These are phyloP conservation scores for Starmerella floris DNA, from an alignment of 805 yeast genomes.

Conservation along the genomic window DNA sequence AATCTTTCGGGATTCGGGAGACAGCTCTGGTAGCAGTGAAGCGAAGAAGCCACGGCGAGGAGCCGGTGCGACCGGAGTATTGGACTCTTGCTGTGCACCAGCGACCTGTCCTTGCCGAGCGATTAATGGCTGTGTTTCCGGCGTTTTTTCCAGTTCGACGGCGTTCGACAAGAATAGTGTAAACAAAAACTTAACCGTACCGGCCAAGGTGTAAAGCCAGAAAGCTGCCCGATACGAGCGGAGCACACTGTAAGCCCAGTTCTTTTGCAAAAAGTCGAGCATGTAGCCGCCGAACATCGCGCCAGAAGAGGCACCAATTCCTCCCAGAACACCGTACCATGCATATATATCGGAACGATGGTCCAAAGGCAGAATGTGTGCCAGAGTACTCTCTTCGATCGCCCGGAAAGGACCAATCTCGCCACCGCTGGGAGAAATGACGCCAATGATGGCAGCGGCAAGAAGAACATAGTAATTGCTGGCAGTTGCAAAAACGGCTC, in stretches of 20 bases:
- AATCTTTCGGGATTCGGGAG: constrained; percentile 21
- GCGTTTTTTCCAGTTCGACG: constrained; percentile 8
- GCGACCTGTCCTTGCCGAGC: neutral
- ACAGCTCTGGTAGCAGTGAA: constrained; percentile 15
- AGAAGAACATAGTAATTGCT: constrained; percentile 43
- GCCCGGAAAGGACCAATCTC: constrained; percentile 85
- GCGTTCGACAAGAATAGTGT: constrained; percentile 33
- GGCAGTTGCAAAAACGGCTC: constrained; percentile 44
- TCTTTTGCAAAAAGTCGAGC: constrained; percentile 30
- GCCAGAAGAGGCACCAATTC: constrained; percentile 63
- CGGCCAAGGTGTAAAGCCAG: constrained; percentile 40
- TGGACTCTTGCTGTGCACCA: neutral
- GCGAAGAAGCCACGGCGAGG: constrained; percentile 2
- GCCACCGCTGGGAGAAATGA: constrained; percentile 75
- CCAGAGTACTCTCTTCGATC: constrained; percentile 68
- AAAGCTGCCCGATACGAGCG: constrained; percentile 43
- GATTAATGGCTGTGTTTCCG: neutral
- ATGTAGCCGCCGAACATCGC: constrained; percentile 47
- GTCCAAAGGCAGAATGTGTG: constrained; percentile 44
- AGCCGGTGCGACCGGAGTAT: neutral
- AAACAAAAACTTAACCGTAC: constrained; percentile 35
- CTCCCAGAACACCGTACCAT: constrained; percentile 52
- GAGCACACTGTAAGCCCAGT: constrained; percentile 20
- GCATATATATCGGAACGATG: constrained; percentile 61
- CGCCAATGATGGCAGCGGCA: constrained; percentile 65